Evolutionary conservation across 148 eudicot species (phyloP), one percentile per base, ranked within the genome.

Genomic region (Dianthus caryophyllus): DNA sequence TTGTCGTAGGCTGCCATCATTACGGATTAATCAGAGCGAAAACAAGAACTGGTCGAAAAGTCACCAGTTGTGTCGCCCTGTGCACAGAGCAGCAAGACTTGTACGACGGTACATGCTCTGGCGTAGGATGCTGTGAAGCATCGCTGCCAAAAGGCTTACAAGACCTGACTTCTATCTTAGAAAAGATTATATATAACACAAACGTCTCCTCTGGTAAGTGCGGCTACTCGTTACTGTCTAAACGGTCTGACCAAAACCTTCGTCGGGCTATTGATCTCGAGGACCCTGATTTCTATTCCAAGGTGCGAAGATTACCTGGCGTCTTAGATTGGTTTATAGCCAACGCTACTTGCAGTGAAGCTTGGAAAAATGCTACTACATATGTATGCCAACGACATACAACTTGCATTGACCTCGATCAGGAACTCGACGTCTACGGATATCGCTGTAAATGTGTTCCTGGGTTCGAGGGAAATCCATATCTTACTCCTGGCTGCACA

Each of bases 11-110:
- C 1, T 69, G 73, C 48, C 47, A 59, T 21, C 56, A 69, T 33
- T 69, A 69, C 14, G 73, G 65, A 30, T 21, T 59, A 47, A 18
- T 69, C 1, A 36, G 33, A 29, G 65, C 65, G 10, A 48, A 43
- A 41, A 68, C 71, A 26, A 41, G 53, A 20, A 30, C 41, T 9
- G 71, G 71, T 16, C 53, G n/a, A 0, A 21, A 57, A 68, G 38
- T 68, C 8, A n/a, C 41, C 12, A 59, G 73, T 59, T 58, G 73
- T 48, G 65, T 69, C 21, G 57, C 65, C 46, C 59, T 69, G 65
- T 56, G 61, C 26, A 56, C 61, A 9, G 61, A 56, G 16, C 18
- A 56, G 27, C 18, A 25, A 11, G 61, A 56, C 27, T 27, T 56
- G 5, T 29, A 0, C 14, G 61, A 56, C 8, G 61, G 20, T 4